Evolutionary conservation across 768 basidiomycete species (phyloP).

Genomic region (Leucosporidium creatinivorum): DNA sequence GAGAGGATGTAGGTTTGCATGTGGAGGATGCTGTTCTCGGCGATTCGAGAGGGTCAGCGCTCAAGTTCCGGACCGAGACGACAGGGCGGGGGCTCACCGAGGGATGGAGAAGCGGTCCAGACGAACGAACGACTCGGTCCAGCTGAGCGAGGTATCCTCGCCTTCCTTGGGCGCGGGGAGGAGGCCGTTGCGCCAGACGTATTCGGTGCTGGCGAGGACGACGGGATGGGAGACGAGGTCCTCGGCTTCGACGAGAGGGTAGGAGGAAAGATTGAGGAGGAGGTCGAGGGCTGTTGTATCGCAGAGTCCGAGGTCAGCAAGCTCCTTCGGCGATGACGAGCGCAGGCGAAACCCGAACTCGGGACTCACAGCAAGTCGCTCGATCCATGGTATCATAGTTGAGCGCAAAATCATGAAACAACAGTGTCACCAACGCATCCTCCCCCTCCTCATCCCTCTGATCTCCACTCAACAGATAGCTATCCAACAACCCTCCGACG

Average conservation of each 20-base stretch:
- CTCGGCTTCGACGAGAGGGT: conserved; percentile 31
- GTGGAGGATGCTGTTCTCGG: conserved; percentile 16
- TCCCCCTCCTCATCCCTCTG: conserved; percentile 17
- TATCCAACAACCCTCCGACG: conserved; percentile 27
- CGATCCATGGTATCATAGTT: conserved; percentile 33
- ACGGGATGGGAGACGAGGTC: conserved; percentile 33
- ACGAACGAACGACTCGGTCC: conserved; percentile 24
- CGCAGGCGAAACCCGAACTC: too few species aligned
- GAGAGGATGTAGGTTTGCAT: conserved; percentile 28
- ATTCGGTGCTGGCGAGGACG: conserved; percentile 33
- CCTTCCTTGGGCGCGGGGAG: conserved; percentile 17
- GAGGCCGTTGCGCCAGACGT: conserved; percentile 32
- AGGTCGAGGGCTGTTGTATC: conserved; percentile 24
- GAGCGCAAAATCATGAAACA: conserved; percentile 31
- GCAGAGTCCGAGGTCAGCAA: not conserved
- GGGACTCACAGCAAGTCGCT: conserved; percentile 28
- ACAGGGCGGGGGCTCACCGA: conserved; percentile 6
- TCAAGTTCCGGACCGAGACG: not conserved
- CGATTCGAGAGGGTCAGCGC: not conserved
- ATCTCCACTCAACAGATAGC: conserved; percentile 28
- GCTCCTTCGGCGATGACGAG: not conserved
- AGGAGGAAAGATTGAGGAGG: conserved; percentile 28
- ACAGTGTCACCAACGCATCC: conserved; percentile 29
- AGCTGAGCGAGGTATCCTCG: not conserved
- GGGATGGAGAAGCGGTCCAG: conserved; percentile 33